Conservation (phyloP, 2,329 filamentous ascomycete species). For the Pezizomycotina sp. region DNA sequence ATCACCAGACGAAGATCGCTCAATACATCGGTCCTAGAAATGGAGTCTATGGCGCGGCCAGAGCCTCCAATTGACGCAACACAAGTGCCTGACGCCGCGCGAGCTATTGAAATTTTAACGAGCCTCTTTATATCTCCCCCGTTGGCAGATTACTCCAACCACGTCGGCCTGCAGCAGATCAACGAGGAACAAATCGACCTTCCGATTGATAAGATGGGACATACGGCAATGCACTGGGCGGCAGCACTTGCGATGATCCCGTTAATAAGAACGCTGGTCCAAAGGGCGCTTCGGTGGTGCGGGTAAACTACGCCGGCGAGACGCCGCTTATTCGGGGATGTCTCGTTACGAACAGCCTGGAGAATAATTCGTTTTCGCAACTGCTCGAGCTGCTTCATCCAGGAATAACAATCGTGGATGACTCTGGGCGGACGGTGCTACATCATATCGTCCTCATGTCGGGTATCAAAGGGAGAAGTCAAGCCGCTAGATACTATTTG, state of each 20-base stretch:
- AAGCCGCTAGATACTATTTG: conserved; percentile 87
- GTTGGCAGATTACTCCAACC: conserved; percentile 47
- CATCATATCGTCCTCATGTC: conserved; percentile 95
- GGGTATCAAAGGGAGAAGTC: conserved; percentile 80
- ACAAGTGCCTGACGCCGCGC: conserved; percentile 49
- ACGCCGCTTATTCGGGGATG: conserved; percentile 87
- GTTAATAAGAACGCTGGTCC: conserved; percentile 66
- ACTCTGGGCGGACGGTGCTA: conserved; percentile 75
- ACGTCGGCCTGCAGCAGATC: conserved; percentile 60
- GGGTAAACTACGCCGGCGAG: conserved; percentile 78
- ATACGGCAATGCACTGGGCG: conserved; percentile 92
- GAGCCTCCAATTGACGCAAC: conserved; percentile 49
- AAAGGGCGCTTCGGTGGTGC: conserved; percentile 70
- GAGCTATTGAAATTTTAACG: conserved; percentile 67
- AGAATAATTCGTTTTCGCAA: conserved; percentile 77
- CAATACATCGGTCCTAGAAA: conserved; percentile 12
- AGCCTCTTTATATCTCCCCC: conserved; percentile 49
- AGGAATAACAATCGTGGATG: conserved; percentile 79
- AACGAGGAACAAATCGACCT: conserved; percentile 72
- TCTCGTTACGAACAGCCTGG: conserved; percentile 83
- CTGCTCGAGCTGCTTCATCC: conserved; percentile 74
- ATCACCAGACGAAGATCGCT: no score
- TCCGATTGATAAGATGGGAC: conserved; percentile 73
- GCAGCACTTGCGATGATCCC: conserved; percentile 77
- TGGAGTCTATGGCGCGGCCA: conserved; percentile 32